Evolutionary conservation across 2,329 filamentous ascomycete genomes (phyloP), one percentile per base, ranked within the genome.

Genomic region (Bipolaris bicolor): DNA sequence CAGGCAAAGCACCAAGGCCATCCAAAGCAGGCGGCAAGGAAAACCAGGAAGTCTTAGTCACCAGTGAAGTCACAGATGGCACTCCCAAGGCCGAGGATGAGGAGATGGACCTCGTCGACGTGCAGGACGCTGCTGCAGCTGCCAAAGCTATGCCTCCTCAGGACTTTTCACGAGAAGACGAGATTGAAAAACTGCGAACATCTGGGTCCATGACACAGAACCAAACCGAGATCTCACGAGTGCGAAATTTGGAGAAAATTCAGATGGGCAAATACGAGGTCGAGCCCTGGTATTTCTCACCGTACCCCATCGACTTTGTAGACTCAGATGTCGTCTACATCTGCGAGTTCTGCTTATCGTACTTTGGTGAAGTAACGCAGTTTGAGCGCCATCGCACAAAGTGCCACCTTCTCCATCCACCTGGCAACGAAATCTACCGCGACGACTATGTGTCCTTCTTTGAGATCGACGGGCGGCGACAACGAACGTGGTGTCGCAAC

Each of bases 151-250:
- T 75, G 4, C 76, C 80, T 6, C 78, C 80, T 11, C 81, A 83
- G 26, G 72, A 79, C 5, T 94, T 91, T 71, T 88, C 89, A 62
- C 86, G 90, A 48, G 91, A 96, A 75, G 91, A 96, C 63, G 95
- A 99, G 76, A 97, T 98, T 55, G 95, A 99, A 75, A 97, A 97
- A 74, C 83, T 99, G 9, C 88, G 95, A 39, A 97, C 92, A 3
- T 91, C 91, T 22, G 96, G 95, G 31, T 97, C 92, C 60, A 98
- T 99, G 95, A 99, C 96, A 10, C 96, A 99, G 74, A 98, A 98
- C 65, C 95, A 96, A 55, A 92, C 94, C 11, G 96, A 99, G 73
- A 92, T 99, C 60, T 94, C 94, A 22, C 90, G 96, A 51, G 96
- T 99, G 53, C 89, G 95, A 70, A 99, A 99, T 73, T 88, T 99